Percentiles rank a stretch among this genome's conserved stretches.
Evolutionary conservation across 148 eudicot species (phyloP).

Genomic region (Beta vulgaris): DNA sequence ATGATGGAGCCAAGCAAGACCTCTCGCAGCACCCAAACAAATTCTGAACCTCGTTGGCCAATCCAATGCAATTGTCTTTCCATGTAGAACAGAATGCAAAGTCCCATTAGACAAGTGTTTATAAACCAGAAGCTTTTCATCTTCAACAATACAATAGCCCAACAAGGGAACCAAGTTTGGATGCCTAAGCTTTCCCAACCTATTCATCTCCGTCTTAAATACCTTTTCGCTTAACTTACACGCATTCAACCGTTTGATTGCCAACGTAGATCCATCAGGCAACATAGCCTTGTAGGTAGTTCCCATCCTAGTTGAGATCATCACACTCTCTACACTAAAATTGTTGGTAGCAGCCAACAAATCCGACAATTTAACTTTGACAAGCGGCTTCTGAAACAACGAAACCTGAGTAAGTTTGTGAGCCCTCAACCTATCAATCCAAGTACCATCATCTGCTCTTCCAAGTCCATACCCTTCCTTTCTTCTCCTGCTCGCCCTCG

Average conservation of each 20-base stretch:
- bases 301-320: constrained; percentile 65
- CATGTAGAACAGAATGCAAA: constrained; percentile 47
- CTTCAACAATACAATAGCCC: constrained; percentile 77
- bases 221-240: constrained; percentile 65
- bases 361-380: constrained; percentile 63
- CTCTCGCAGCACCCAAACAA: constrained; percentile 77
- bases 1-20: constrained; percentile 96
- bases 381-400: constrained; percentile 78
- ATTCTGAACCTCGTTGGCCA: constrained; percentile 83
- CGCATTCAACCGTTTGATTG: constrained; percentile 61
- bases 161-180: constrained; percentile 78
- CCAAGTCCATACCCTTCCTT: constrained; percentile 60
- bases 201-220: constrained; percentile 67
- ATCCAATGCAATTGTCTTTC: constrained; percentile 44
- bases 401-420: constrained; percentile 72
- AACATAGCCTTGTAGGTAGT: constrained; percentile 68
- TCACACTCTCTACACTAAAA: constrained; percentile 48
- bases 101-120: constrained; percentile 83
- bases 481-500: constrained; percentile 41
- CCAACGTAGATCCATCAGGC: constrained; percentile 71
- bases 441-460: constrained; percentile 42
- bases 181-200: constrained; percentile 72
- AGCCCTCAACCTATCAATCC: constrained; percentile 65
- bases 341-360: constrained; percentile 61
- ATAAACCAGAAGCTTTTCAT: constrained; percentile 78